Evolutionary conservation across 148 eudicot genomes (phyloP), one percentile per base, ranked within the genome.

Genomic region (Camellia lanceoleosa): DNA sequence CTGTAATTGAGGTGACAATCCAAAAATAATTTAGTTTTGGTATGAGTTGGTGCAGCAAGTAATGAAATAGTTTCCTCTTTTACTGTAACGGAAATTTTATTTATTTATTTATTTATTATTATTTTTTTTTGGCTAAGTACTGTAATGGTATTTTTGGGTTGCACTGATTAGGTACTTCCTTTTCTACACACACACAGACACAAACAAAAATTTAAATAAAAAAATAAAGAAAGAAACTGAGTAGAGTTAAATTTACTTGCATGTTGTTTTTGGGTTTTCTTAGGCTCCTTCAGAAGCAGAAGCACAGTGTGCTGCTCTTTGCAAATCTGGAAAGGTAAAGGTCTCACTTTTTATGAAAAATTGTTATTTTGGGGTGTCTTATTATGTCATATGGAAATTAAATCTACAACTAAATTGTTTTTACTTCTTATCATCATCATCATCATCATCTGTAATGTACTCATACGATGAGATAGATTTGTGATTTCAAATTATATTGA

Each of bases 231-330:
- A 23, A 49, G 7, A 18, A 55, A 23, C n/a, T 0, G 38, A 38
- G 7, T 68, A 12, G 43, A 47, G 20, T 38, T 10, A 10, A 4
- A 46, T 13, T 58, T 69, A 30, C 38, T 30, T 30, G 38, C 38
- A 30, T 49, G 0, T 12, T 8, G 11, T 18, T 44, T 19, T 55
- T 69, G 76, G 79, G 69, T 73, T 68, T 73, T 30, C 54, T 51
- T 78, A 96, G 99, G 98, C 99, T 86, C 99, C 98, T 79, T 96
- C 92, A 65, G 99, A 96, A 92, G 99, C 99, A 56, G 99, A 96
- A 80, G 94, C 99, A 71, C 94, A 96, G 75, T 96, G 99, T 86
- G 99, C 98, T 79, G 89, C 92, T 42, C 99, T 96, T 79, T 96
- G 98, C 87, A 94, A 91, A 88, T 82, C 90, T 85, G 98, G 87